Percentiles rank a stretch among this genome's conserved stretches.
These are phyloP conservation scores for Coniella vitis DNA, from an alignment of 2,329 filamentous ascomycete genomes.

Conservation along the genomic window DNA sequence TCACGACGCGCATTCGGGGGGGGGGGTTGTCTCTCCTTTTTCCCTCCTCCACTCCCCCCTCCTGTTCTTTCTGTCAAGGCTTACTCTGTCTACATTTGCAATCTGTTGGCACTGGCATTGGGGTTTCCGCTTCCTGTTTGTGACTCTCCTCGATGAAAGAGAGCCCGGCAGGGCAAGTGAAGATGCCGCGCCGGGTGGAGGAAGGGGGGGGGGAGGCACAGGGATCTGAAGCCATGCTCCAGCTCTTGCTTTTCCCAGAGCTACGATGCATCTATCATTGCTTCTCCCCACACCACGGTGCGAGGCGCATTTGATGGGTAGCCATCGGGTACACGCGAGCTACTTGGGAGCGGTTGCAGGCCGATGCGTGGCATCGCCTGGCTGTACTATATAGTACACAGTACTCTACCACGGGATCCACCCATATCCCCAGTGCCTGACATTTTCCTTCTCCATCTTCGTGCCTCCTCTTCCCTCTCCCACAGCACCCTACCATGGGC, in stretches of 20 bases:
- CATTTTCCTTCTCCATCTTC: not conserved
- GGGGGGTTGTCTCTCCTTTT: no score
- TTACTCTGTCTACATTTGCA: no score
- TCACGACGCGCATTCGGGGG: not conserved
- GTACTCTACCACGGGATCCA: conserved; percentile 8
- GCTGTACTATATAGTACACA: conserved; percentile 10
- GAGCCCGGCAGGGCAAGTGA: no score
- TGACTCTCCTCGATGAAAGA: no score
- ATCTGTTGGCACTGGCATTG: no score
- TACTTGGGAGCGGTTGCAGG: conserved; percentile 11
- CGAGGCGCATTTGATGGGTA: conserved; percentile 6
- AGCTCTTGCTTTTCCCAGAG: not conserved
- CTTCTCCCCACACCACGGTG: conserved; percentile 11
- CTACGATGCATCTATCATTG: conserved; percentile 4
- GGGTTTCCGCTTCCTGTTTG: not conserved
- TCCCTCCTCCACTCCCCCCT: no score
- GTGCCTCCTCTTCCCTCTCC: not conserved
- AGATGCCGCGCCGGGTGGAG: not conserved
- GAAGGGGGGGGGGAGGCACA: not conserved
- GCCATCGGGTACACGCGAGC: conserved; percentile 9
- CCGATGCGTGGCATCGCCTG: conserved; percentile 12
- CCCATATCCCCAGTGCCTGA: conserved; percentile 7
- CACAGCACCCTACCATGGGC: no score
- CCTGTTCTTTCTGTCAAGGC: not conserved
- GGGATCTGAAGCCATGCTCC: not conserved